Evolutionary conservation across 257 asterid genomes (phyloP).

Genomic region (Haberlea rhodopensis): DNA sequence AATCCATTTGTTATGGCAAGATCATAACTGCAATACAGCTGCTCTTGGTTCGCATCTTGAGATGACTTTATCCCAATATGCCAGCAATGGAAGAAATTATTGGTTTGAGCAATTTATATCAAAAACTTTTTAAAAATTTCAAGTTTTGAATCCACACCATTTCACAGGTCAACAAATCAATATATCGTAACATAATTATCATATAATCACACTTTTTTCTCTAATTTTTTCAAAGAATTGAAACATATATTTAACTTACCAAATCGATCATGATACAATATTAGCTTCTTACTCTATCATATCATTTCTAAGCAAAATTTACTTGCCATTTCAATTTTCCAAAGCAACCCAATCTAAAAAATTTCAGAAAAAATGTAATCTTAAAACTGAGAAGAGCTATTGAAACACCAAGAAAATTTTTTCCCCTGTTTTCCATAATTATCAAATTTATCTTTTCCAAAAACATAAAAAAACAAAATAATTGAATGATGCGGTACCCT

Average conservation of each 20-base stretch:
- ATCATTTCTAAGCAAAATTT: neutral
- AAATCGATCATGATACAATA: neutral
- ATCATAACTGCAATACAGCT: neutral
- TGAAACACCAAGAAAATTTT: too few species aligned
- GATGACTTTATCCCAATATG: neutral
- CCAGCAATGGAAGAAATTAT: neutral
- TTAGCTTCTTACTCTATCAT: neutral
- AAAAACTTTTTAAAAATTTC: too few species aligned
- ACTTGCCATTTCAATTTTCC: neutral
- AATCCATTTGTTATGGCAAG: neutral
- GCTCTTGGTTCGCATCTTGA: neutral
- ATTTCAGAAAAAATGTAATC: neutral
- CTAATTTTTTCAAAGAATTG: neutral
- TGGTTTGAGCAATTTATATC: neutral
- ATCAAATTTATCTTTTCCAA: too few species aligned
- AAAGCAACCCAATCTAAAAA: neutral
- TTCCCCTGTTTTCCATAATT: neutral
- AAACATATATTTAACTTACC: too few species aligned
- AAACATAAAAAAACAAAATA: too few species aligned
- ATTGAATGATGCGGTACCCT: neutral
- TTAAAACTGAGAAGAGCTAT: neutral
- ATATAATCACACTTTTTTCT: neutral
- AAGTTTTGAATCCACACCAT: neutral
- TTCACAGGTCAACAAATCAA: neutral
- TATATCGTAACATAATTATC: neutral